Conservation (phyloP, 2,329 filamentous ascomycete species). For the Colletotrichum lupini region DNA sequence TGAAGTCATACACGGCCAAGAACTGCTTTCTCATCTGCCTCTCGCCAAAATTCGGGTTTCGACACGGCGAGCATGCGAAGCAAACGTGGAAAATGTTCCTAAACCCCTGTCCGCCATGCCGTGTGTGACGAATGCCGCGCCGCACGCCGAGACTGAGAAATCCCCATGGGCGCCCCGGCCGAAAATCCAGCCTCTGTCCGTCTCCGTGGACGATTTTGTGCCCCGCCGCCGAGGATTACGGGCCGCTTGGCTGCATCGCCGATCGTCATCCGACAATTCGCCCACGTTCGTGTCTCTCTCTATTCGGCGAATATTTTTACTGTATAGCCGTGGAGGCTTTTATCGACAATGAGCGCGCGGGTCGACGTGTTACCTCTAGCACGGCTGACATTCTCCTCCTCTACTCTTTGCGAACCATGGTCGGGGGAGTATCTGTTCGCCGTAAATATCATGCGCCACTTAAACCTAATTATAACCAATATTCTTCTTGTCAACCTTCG, state of each 20-base stretch:
- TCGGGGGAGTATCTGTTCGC: neutral
- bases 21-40: neutral
- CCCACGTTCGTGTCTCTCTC: neutral
- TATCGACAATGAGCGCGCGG: neutral
- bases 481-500: neutral
- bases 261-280: slow-evolving; percentile 15
- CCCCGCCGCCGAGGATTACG: slow-evolving; percentile 21
- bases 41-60: neutral
- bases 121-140: slow-evolving; percentile 32
- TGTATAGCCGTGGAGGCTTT: slow-evolving; percentile 18
- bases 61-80: neutral
- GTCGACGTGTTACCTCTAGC: neutral
- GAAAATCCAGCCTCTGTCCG: too few species aligned
- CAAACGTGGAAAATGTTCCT: neutral
- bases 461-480: neutral
- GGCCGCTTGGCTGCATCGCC: slow-evolving; percentile 22
- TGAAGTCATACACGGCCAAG: slow-evolving; percentile 29
- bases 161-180: too few species aligned
- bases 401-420: neutral
- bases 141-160: slow-evolving; percentile 4
- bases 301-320: neutral
- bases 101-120: neutral
- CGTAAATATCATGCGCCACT: neutral
- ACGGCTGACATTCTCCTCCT: neutral
- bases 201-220: neutral